phyloP scores from a whole-genome alignment of 1,139 yeast genomes.

The Spathaspora sp. region DNA sequence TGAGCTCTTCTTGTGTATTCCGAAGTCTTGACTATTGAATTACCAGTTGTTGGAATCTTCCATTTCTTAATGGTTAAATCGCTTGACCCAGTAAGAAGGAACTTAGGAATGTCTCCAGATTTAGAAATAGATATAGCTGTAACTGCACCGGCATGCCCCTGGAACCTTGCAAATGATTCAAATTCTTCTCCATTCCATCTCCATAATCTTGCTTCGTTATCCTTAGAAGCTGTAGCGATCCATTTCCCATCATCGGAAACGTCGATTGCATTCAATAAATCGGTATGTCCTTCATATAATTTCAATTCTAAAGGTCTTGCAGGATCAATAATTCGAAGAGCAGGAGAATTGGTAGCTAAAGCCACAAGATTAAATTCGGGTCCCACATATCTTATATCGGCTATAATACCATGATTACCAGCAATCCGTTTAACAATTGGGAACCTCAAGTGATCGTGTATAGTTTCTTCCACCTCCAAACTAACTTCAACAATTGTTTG shows the following conservation, averaged over 20 bases:
- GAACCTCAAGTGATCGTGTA: slow-evolving; percentile 32
- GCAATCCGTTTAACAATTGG: slow-evolving; percentile 60
- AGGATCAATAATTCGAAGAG: slow-evolving; percentile 69
- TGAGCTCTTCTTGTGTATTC: slow-evolving; percentile 93
- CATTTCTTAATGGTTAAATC: slow-evolving; percentile 92
- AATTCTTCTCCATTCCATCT: slow-evolving; percentile 50
- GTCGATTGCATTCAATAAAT: slow-evolving; percentile 79
- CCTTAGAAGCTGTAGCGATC: slow-evolving; percentile 95
- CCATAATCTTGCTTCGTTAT: slow-evolving; percentile 85
- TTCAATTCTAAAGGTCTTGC: slow-evolving; percentile 58
- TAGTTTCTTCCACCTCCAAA: slow-evolving; percentile 20
- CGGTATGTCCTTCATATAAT: slow-evolving; percentile 78
- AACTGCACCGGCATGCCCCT: slow-evolving; percentile 86
- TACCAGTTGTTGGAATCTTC: slow-evolving; percentile 54
- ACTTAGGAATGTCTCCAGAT: slow-evolving; percentile 61
- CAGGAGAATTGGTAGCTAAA: slow-evolving; percentile 93
- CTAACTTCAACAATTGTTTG: slow-evolving; percentile 70
- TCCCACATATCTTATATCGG: slow-evolving; percentile 80
- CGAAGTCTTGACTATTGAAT: slow-evolving; percentile 48
- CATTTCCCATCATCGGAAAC: slow-evolving; percentile 77
- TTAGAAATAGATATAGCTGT: slow-evolving; percentile 80
- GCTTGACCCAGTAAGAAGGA: slow-evolving; percentile 79
- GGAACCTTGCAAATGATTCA: slow-evolving; percentile 57
- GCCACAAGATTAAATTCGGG: slow-evolving; percentile 61
- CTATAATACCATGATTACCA: slow-evolving; percentile 95